Evolutionary conservation across 75 land plant genomes (phyloP).

Genomic region (Pinus taeda): DNA sequence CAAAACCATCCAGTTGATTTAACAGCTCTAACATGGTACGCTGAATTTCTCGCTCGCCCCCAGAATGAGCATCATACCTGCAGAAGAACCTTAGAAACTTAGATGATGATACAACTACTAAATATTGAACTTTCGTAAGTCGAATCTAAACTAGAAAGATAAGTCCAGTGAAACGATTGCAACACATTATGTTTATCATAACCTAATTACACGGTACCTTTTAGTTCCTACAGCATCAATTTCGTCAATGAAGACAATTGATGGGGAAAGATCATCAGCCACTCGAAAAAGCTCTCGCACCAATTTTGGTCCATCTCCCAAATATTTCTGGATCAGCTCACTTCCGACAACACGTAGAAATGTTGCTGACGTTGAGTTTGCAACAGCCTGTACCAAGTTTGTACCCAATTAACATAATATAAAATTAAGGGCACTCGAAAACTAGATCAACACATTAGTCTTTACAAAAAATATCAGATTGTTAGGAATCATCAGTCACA

Average conservation of each 20-base stretch:
- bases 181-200: neutral
- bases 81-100: neutral
- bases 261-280: constrained; percentile 92
- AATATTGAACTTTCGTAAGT: neutral
- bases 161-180: neutral
- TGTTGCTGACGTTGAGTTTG: constrained; percentile 89
- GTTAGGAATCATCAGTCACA: too few species aligned
- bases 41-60: constrained; percentile 91
- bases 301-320: constrained; percentile 92
- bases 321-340: constrained; percentile 85
- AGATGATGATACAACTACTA: neutral
- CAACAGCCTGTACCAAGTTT: constrained; percentile 63
- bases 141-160: neutral
- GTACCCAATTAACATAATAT: too few species aligned
- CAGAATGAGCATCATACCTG: constrained; percentile 93
- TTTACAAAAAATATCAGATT: too few species aligned
- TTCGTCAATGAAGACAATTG: constrained; percentile 95
- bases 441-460: too few species aligned
- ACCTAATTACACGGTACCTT: constrained; percentile 33
- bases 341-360: constrained; percentile 92
- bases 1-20: constrained; percentile 92
- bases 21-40: constrained; percentile 87
- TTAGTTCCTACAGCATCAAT: constrained; percentile 97
- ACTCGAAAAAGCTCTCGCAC: constrained; percentile 88
- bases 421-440: too few species aligned